These are phyloP conservation scores for Onygenales sp. DNA, from an alignment of 2,329 filamentous ascomycete species.

Conservation along the genomic window DNA sequence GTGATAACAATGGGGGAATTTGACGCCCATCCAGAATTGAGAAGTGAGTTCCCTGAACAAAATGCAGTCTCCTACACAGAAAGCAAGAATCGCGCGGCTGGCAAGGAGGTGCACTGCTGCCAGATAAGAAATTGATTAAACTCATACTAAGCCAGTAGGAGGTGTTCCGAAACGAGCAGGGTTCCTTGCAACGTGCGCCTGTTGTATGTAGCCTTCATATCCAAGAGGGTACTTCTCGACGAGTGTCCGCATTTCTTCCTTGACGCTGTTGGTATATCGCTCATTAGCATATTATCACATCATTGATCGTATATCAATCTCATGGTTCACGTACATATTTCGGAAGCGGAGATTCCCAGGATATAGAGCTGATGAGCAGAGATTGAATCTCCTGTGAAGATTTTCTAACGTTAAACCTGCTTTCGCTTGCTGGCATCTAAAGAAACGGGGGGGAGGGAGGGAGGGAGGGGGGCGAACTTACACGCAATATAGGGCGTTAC, in stretches of 20 bases:
- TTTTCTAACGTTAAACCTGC: neutral
- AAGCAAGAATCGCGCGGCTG: no score
- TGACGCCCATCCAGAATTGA: no score
- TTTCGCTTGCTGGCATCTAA: neutral
- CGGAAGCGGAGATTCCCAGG: conserved; percentile 3
- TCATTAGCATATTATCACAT: neutral
- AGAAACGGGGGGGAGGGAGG: neutral
- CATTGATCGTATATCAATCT: neutral
- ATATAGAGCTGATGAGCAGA: conserved; percentile 3
- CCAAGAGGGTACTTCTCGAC: conserved; percentile 11
- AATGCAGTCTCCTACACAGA: no score
- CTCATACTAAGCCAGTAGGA: no score
- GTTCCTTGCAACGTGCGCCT: neutral
- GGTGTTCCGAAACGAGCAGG: no score
- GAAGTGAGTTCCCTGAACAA: no score
- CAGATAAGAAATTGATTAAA: no score
- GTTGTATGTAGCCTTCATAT: conserved; percentile 4
- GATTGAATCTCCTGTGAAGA: conserved; percentile 4
- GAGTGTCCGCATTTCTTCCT: conserved; percentile 10
- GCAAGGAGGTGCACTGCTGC: no score
- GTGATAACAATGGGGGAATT: no score
- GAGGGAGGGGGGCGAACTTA: conserved; percentile 4
- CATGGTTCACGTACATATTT: conserved; percentile 2
- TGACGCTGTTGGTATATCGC: neutral
- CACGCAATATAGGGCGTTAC: conserved; percentile 17